Evolutionary conservation across 768 basidiomycete genomes (phyloP), one percentile per base, ranked within the genome.

Genomic region (Suillus paluster): DNA sequence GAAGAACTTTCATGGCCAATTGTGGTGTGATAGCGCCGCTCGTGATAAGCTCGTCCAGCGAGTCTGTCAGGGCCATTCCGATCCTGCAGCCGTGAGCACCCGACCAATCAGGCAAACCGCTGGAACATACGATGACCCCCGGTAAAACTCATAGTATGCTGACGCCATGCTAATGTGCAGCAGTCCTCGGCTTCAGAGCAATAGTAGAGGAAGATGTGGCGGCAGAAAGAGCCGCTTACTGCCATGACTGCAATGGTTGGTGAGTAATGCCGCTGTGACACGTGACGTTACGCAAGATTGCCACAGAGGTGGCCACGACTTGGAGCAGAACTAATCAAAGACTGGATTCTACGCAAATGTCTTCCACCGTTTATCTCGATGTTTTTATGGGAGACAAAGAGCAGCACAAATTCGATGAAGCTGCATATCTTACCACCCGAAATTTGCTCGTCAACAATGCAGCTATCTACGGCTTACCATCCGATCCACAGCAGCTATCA

Each of bases 1-100:
- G 90, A 62, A 99, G 78, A n/a, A 97, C 94, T 77, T 97, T 94
- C 90, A 98, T 94, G n/a, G 97, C 97, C 67, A 99, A 77, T 79
- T 99, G 97, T 14, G 97, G 97, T 21, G 95, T 97, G 70, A 99
- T 99, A 55, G 93, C 88, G 2, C 97, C 97, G 71, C 91, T 92
- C 50, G 95, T 97, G 70, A 99, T 98, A 67, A 99, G 86, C 79
- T 99, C 97, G 79, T 99, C 97, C 69, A 99, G 86, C 66, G 97
- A 95, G 81, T 99, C 97, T 15, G 96, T 97, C 57, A 99, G 83
- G 57, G 97, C 95, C 85, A 95, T 94, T 57, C 97, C 97, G 76
- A 99, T 94, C 66, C 97, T 99, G 73, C 38, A 61, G 46, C 36
- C 54, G 59, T 33, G n/a, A 33, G 34, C 38, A 12, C 21, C 48